Percentiles rank a stretch among this genome's conserved stretches.
Conservation (phyloP, 1,139 yeast genomes). For the Geotrichum siamense region DNA sequence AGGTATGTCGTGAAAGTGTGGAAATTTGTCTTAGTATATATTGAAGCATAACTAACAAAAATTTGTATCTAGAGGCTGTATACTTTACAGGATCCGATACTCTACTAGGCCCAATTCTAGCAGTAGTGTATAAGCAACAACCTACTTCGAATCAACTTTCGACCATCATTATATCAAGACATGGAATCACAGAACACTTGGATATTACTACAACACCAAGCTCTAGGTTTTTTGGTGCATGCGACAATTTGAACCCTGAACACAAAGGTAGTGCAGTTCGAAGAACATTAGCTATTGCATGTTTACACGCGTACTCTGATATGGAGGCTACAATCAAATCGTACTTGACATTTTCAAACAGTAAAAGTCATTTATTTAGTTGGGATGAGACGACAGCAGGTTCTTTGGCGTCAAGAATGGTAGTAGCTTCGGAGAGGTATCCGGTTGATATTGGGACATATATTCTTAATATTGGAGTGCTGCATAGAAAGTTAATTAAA, state of each 20-base stretch:
- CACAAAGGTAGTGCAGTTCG: slow-evolving; percentile 55
- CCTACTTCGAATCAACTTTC: slow-evolving; percentile 35
- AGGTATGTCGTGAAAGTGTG: slow-evolving; percentile 10
- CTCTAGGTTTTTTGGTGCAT: slow-evolving; percentile 73
- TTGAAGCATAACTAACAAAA: too few species aligned
- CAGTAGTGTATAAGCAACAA: slow-evolving; percentile 28
- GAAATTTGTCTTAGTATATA: too few species aligned
- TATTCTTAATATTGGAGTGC: slow-evolving; percentile 48
- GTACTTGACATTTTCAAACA: slow-evolving; percentile 12
- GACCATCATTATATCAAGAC: slow-evolving; percentile 57
- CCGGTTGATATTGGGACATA: slow-evolving; percentile 54
- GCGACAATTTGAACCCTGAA: slow-evolving; percentile 53
- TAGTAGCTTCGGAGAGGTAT: slow-evolving; percentile 42
- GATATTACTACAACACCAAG: slow-evolving; percentile 52
- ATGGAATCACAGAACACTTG: slow-evolving; percentile 59
- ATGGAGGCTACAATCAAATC: slow-evolving; percentile 34
- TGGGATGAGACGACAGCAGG: slow-evolving; percentile 82
- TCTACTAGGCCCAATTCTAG: slow-evolving; percentile 32
- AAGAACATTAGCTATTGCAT: slow-evolving; percentile 67
- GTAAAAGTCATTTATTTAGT: slow-evolving; percentile 20
- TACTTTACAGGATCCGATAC: slow-evolving; percentile 35
- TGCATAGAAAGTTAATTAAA: slow-evolving; percentile 48
- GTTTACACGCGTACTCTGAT: slow-evolving; percentile 59
- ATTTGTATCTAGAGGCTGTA: slow-evolving; percentile 30
- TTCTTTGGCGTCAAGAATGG: slow-evolving; percentile 55